phyloP scores from a whole-genome alignment of 75 land plant genomes.

The Sequoiadendron giganteum region DNA sequence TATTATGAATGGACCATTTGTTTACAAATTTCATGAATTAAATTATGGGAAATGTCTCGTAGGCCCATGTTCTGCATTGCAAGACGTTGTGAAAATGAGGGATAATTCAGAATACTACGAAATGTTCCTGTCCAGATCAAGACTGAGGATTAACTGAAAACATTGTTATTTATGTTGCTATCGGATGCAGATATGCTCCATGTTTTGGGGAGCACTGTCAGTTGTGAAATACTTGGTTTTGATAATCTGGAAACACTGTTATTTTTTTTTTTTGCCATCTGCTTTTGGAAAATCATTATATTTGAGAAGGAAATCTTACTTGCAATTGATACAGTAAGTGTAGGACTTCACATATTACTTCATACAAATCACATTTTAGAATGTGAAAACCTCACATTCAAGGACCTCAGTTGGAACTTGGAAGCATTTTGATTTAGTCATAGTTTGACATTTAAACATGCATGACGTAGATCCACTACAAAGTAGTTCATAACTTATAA shows the following conservation, averaged over 20 bases:
- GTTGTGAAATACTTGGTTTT: neutral
- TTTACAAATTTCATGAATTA: neutral
- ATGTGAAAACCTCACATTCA: neutral
- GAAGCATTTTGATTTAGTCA: neutral
- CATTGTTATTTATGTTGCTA: neutral
- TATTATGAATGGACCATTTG: neutral
- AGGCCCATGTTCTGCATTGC: neutral
- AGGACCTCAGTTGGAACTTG: neutral
- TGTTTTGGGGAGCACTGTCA: neutral
- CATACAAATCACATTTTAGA: neutral
- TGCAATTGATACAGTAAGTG: neutral
- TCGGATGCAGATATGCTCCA: neutral
- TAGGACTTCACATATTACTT: neutral
- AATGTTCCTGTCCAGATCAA: neutral
- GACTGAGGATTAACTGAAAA: neutral
- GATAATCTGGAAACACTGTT: neutral
- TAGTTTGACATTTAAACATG: neutral
- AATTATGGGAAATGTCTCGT: neutral
- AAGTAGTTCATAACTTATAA: neutral
- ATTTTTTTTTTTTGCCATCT: neutral
- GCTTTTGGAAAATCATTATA: neutral
- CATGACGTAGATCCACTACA: neutral
- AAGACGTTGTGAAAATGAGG: neutral
- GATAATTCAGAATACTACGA: neutral
- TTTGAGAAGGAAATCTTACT: neutral